These are phyloP conservation scores for Tilletia setariae DNA, from an alignment of 1,284 basidiomycete genomes.

Conservation along the genomic window DNA sequence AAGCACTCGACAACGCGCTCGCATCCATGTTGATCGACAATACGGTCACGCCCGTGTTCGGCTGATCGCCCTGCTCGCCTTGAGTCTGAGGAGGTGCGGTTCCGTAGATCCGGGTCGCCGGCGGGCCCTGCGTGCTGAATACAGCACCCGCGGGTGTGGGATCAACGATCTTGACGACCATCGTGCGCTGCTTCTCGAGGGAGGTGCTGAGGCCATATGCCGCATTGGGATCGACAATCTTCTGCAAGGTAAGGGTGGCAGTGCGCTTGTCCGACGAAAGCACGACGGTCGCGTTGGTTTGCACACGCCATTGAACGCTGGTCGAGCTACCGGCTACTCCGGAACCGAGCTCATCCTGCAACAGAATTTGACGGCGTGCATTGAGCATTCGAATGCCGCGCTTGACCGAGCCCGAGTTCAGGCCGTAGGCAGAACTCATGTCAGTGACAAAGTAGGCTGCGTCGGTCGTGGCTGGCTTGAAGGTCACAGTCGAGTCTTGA, in stretches of 20 bases:
- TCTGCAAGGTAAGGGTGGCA: constrained; percentile 66
- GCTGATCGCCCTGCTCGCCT: constrained; percentile 63
- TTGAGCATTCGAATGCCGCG: constrained; percentile 88
- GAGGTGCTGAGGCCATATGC: constrained; percentile 55
- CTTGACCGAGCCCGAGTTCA: constrained; percentile 63
- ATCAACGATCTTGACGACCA: constrained; percentile 62
- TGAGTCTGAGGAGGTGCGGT: constrained; percentile 65
- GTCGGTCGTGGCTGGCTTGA: constrained; percentile 65
- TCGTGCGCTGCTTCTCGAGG: constrained; percentile 45
- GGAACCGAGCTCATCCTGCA: constrained; percentile 56
- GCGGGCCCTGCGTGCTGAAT: constrained; percentile 18
- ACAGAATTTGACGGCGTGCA: constrained; percentile 79
- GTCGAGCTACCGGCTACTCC: constrained; percentile 26
- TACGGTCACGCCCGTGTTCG: constrained; percentile 75
- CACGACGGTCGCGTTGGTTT: constrained; percentile 75
- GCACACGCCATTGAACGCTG: constrained; percentile 81
- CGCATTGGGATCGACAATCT: constrained; percentile 61
- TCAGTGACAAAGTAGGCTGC: constrained; percentile 81
- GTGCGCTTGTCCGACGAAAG: constrained; percentile 56
- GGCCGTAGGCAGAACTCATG: constrained; percentile 74
- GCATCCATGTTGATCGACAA: constrained; percentile 66
- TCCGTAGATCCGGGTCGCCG: constrained; percentile 66
- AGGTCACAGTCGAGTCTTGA: constrained; percentile 71
- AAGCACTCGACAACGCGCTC: constrained; percentile 20
- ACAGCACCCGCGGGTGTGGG: constrained; percentile 16